A percentile compares a stretch with the other conserved stretches of the same genome.
phyloP scores from a whole-genome alignment of 495 filamentous ascomycete genomes.

The Parachaetomium inaequale region DNA sequence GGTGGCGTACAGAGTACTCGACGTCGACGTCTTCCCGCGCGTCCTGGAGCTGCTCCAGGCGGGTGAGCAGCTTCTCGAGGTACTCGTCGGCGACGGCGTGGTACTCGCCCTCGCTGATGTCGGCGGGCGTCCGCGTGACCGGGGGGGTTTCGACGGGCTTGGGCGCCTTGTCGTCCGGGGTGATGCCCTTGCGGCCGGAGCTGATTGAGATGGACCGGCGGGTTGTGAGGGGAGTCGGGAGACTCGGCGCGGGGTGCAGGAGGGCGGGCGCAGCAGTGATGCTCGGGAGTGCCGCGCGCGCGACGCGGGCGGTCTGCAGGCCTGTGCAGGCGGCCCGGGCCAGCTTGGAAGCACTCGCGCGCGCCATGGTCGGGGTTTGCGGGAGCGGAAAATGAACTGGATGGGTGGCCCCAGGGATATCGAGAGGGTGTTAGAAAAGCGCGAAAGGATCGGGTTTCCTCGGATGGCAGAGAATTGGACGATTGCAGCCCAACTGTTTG shows the following conservation, averaged over 20 bases:
- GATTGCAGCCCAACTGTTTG: not conserved
- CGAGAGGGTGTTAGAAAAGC: not conserved
- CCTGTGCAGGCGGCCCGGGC: conserved; percentile 23
- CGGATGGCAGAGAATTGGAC: not conserved
- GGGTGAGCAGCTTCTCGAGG: conserved; percentile 58
- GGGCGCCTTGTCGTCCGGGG: conserved; percentile 31
- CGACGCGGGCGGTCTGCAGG: conserved; percentile 13
- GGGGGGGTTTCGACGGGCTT: conserved; percentile 20
- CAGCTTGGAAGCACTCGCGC: conserved; percentile 26
- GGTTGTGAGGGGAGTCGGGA: not conserved
- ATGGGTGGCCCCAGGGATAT: not conserved
- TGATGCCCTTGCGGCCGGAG: conserved; percentile 28
- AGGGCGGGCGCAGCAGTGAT: conserved; percentile 5
- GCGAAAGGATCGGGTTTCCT: too few relatives aligned
- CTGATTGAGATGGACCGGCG: conserved; percentile 23
- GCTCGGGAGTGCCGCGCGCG: conserved; percentile 9
- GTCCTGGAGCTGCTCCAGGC: conserved; percentile 63
- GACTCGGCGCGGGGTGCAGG: not conserved
- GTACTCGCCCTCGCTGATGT: conserved; percentile 42
- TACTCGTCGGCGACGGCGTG: conserved; percentile 49
- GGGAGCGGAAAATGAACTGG: not conserved
- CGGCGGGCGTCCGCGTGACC: conserved; percentile 27
- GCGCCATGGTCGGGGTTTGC: conserved; percentile 28
- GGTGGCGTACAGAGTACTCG: conserved; percentile 51
- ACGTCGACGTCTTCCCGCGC: conserved; percentile 62